A percentile compares a stretch with the other conserved stretches of the same genome.
phyloP scores from a whole-genome alignment of 2,329 filamentous ascomycete species.

The Epichloe gansuensis region DNA sequence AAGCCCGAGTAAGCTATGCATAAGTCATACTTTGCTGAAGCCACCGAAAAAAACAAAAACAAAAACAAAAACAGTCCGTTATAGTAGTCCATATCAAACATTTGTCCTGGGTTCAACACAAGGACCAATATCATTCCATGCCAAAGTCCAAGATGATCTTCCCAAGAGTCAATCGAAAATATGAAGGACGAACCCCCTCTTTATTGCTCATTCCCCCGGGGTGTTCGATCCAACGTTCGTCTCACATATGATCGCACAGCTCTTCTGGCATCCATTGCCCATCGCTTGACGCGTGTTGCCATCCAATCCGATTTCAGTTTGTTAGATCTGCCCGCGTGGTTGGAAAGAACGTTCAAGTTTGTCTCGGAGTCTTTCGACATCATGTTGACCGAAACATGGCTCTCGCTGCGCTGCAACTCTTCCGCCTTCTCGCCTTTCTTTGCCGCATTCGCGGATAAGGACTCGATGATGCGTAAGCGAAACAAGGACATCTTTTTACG shows the following conservation, averaged over 20 bases:
- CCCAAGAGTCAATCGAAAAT: slow-evolving; percentile 3
- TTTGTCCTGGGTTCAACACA: background rate
- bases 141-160: slow-evolving; percentile 1
- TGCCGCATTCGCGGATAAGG: slow-evolving; percentile 4
- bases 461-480: slow-evolving; percentile 13
- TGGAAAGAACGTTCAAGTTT: slow-evolving; percentile 3
- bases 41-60: too few relatives aligned
- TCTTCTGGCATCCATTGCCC: slow-evolving; percentile 21
- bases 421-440: slow-evolving; percentile 6
- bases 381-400: slow-evolving; percentile 2
- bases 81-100: background rate
- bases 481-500: slow-evolving; percentile 20
- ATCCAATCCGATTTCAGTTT: slow-evolving; percentile 10
- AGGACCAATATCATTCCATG: background rate
- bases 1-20: background rate
- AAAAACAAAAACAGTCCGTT: too few relatives aligned
- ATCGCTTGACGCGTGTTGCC: slow-evolving; percentile 18
- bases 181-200: background rate
- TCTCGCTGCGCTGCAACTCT: slow-evolving; percentile 4
- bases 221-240: slow-evolving; percentile 19
- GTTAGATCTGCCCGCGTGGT: background rate
- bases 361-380: slow-evolving; percentile 1
- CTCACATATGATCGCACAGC: slow-evolving; percentile 21
- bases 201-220: slow-evolving; percentile 9
- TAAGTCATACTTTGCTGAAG: background rate